Percentiles rank a stretch among this genome's conserved stretches.
Evolutionary conservation across 257 asterid genomes (phyloP).

Genomic region (Penstemon davidsonii): DNA sequence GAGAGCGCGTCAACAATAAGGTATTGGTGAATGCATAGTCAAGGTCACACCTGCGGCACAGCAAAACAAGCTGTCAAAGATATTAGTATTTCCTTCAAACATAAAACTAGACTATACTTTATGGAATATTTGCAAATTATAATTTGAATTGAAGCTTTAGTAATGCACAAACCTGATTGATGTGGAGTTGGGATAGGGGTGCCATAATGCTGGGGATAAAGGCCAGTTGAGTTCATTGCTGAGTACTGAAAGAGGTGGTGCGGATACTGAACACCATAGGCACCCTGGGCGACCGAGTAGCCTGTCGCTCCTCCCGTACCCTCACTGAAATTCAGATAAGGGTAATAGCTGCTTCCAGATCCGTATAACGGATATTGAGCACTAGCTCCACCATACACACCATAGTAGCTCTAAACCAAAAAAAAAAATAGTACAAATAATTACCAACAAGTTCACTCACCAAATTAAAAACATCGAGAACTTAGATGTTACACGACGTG

Average conservation of each 20-base stretch:
- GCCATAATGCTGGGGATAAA: conserved; percentile 75
- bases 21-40: conserved; percentile 60
- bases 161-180: conserved; percentile 59
- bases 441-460: too few species aligned
- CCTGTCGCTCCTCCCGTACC: conserved; percentile 52
- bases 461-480: too few species aligned
- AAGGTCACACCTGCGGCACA: conserved; percentile 93
- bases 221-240: conserved; percentile 46
- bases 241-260: conserved; percentile 80
- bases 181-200: conserved; percentile 77
- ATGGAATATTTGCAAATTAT: too few species aligned
- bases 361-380: conserved; percentile 70
- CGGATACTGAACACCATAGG: conserved; percentile 70
- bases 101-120: too few species aligned
- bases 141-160: too few species aligned
- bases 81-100: conserved; percentile 44
- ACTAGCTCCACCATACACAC: conserved; percentile 66
- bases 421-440: not conserved
- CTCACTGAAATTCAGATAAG: conserved; percentile 72
- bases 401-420: conserved; percentile 64
- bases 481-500: too few species aligned
- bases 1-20: conserved; percentile 62
- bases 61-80: conserved; percentile 92
- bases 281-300: conserved; percentile 54
- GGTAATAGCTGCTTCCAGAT: conserved; percentile 64